phyloP scores from a whole-genome alignment of 208 protist genomes.

The Lotmaria passim region DNA sequence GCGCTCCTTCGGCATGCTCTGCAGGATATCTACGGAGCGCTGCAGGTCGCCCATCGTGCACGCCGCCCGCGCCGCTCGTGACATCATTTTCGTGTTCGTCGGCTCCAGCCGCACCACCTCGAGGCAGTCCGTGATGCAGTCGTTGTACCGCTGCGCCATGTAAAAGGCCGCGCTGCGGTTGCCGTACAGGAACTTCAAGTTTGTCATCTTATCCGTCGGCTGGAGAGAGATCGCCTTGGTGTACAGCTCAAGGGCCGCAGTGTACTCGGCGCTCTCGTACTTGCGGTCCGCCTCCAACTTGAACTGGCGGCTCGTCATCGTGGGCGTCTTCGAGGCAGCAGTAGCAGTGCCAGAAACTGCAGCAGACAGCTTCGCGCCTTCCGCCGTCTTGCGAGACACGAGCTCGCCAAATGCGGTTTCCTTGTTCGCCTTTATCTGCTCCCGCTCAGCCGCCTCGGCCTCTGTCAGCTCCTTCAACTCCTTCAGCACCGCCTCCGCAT shows the following conservation, averaged over 20 bases:
- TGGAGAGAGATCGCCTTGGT: slow-evolving; percentile 82
- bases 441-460: slow-evolving; percentile 41
- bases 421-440: slow-evolving; percentile 22
- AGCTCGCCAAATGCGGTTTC: background rate
- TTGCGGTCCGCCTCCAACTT: slow-evolving; percentile 87
- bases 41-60: slow-evolving; percentile 81
- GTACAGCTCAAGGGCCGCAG: slow-evolving; percentile 81
- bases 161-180: slow-evolving; percentile 91
- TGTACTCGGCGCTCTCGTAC: slow-evolving; percentile 87
- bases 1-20: slow-evolving; percentile 45
- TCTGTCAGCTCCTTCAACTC: slow-evolving; percentile 30
- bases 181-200: slow-evolving; percentile 74
- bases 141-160: slow-evolving; percentile 83
- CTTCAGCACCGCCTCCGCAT: background rate
- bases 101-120: slow-evolving; percentile 76
- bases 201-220: slow-evolving; percentile 57
- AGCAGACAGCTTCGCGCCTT: background rate
- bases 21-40: slow-evolving; percentile 64
- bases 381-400: slow-evolving; percentile 1
- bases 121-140: slow-evolving; percentile 86
- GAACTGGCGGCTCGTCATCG: slow-evolving; percentile 55
- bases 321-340: background rate
- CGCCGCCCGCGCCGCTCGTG: slow-evolving; percentile 77
- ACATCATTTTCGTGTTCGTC: slow-evolving; percentile 71
- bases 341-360: too few relatives aligned